Percentiles rank a stretch among this genome's conserved stretches.
phyloP scores from a whole-genome alignment of 352 stramenopile genomes.

The Pythium brachiatum region DNA sequence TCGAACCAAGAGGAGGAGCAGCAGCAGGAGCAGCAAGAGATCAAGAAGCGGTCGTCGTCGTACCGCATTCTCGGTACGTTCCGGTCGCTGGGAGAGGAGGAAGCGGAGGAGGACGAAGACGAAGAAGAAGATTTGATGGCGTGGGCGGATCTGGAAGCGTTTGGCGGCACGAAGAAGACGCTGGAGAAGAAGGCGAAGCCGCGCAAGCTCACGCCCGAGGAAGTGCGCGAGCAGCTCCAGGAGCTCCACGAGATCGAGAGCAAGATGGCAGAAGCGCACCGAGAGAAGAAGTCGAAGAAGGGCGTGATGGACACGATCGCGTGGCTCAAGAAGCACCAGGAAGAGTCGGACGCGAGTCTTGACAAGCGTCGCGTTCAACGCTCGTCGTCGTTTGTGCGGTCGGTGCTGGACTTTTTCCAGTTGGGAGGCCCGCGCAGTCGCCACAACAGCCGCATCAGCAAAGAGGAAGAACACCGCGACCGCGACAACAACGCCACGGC shows the following conservation, averaged over 20 bases:
- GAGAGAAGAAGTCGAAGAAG: constrained; percentile 31
- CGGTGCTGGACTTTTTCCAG: constrained; percentile 52
- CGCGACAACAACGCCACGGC: constrained; percentile 16
- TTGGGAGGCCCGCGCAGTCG: constrained; percentile 19
- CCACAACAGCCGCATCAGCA: constrained; percentile 11
- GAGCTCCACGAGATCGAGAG: constrained; percentile 29
- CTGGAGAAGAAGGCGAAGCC: constrained; percentile 29
- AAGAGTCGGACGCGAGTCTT: constrained; percentile 27
- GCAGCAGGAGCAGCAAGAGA: constrained; percentile 3
- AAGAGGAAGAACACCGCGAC: background rate
- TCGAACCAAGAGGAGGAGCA: constrained; percentile 19
- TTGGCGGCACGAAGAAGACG: constrained; percentile 46
- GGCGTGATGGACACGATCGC: constrained; percentile 61
- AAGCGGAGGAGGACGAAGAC: constrained; percentile 10
- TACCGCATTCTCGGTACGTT: constrained; percentile 36
- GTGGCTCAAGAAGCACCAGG: constrained; percentile 67
- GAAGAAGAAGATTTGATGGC: constrained; percentile 38
- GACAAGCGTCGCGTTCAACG: constrained; percentile 43
- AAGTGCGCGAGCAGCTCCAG: constrained; percentile 29
- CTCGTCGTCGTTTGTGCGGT: constrained; percentile 61
- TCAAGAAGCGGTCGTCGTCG: constrained; percentile 17
- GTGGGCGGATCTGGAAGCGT: constrained; percentile 45
- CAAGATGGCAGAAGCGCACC: constrained; percentile 20
- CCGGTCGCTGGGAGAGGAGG: constrained; percentile 1
- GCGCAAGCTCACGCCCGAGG: constrained; percentile 33